Conservation (phyloP, 371 early-diverging fungal species). For the Gilbertella persicaria region DNA sequence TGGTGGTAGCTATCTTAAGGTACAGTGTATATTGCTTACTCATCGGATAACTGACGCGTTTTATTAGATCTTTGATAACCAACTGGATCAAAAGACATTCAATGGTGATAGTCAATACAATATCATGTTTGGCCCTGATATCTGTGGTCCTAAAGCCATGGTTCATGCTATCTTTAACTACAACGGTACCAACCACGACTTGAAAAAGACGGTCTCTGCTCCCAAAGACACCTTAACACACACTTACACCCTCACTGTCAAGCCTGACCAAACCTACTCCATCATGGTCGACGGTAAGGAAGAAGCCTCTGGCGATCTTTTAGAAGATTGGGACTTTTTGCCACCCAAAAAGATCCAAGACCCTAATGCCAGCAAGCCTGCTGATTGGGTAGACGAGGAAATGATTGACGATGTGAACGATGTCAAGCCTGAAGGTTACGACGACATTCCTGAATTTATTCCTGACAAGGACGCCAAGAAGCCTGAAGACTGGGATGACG, state of each 20-base stretch:
- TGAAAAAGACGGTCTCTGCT: constrained; percentile 64
- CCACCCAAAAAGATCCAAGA: constrained; percentile 93
- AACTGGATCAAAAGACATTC: constrained; percentile 74
- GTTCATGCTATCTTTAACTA: constrained; percentile 96
- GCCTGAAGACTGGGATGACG: constrained; percentile 95
- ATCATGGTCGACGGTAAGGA: constrained; percentile 81
- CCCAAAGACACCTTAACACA: constrained; percentile 79
- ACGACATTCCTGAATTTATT: constrained; percentile 78
- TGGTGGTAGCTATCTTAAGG: constrained; percentile 97
- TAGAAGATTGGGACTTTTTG: constrained; percentile 87
- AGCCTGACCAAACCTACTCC: constrained; percentile 87
- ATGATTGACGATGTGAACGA: constrained; percentile 87
- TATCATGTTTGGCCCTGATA: constrained; percentile 96
- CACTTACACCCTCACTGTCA: constrained; percentile 89
- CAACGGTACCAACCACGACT: constrained; percentile 87
- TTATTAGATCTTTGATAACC: constrained; percentile 47
- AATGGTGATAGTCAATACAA: constrained; percentile 91
- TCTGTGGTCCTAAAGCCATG: constrained; percentile 90
- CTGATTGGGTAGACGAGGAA: constrained; percentile 92
- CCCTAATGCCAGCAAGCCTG: constrained; percentile 89
- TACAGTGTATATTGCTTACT: too few species aligned
- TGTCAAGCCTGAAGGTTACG: constrained; percentile 87
- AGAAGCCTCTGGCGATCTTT: constrained; percentile 69
- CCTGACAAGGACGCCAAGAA: constrained; percentile 85
- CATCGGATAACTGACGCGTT: background rate